Percentiles rank a stretch among this genome's conserved stretches.
phyloP scores from a whole-genome alignment of 2,329 filamentous ascomycete genomes.

The Diaporthe vexans region DNA sequence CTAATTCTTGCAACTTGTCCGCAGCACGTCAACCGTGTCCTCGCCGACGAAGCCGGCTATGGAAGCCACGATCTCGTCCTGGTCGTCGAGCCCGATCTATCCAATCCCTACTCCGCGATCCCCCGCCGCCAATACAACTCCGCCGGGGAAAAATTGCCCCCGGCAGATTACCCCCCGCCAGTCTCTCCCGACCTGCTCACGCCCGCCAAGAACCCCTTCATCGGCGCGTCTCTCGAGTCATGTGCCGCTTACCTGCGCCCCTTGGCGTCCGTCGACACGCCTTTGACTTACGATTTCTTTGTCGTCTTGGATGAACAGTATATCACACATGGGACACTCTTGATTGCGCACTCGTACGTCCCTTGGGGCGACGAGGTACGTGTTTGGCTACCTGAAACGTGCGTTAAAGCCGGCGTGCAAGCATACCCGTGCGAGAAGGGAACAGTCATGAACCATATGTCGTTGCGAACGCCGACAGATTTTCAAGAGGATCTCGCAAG shows the following conservation, averaged over 20 bases:
- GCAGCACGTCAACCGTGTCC: not conserved
- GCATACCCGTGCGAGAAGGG: not conserved
- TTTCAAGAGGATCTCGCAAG: not conserved
- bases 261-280: not conserved
- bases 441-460: not conserved
- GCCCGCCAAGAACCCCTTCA: not conserved
- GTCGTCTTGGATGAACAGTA: not conserved
- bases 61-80: not conserved
- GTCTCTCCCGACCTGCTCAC: not conserved
- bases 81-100: not conserved
- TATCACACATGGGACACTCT: not conserved
- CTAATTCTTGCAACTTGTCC: not conserved
- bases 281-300: not conserved
- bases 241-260: not conserved
- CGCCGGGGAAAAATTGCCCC: not conserved
- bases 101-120: not conserved
- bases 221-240: not conserved
- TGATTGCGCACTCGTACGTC: not conserved
- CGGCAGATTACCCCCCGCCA: not conserved
- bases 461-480: not conserved
- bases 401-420: not conserved
- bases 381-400: not conserved
- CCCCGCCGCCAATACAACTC: not conserved
- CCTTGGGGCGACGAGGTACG: not conserved
- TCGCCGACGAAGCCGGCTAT: not conserved